These are phyloP conservation scores for Gossypium mustelinum DNA, from an alignment of 345 rosid species.

Conservation along the genomic window DNA sequence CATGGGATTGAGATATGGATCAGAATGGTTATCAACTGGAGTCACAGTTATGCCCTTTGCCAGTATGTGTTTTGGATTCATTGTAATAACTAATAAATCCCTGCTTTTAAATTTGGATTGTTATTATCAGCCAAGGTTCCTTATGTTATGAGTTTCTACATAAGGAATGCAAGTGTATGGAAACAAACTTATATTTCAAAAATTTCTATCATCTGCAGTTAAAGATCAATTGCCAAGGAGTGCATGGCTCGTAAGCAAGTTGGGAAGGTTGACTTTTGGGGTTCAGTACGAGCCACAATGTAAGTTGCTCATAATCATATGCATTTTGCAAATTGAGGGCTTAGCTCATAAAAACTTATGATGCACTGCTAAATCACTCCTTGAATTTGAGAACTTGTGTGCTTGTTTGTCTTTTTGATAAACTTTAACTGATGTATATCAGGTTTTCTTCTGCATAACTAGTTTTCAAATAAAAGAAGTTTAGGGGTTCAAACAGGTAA, in stretches of 20 bases:
- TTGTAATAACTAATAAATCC: not conserved
- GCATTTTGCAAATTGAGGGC: slow-evolving; percentile 3
- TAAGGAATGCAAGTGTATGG: not conserved
- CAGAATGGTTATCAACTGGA: slow-evolving; percentile 64
- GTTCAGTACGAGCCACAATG: slow-evolving; percentile 78
- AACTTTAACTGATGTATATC: not conserved
- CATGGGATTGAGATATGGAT: slow-evolving; percentile 85
- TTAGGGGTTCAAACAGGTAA: not conserved
- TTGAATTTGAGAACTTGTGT: slow-evolving; percentile 1
- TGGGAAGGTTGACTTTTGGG: slow-evolving; percentile 80
- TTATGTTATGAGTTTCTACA: not conserved
- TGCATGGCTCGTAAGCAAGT: slow-evolving; percentile 86
- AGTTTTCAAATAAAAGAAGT: not conserved
- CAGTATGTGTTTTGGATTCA: slow-evolving; percentile 28
- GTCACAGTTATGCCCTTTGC: slow-evolving; percentile 60
- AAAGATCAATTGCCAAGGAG: slow-evolving; percentile 54
- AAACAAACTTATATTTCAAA: not conserved
- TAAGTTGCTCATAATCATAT: slow-evolving; percentile 34
- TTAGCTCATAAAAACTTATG: not conserved
- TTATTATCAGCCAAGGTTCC: not conserved
- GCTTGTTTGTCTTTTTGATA: not conserved
- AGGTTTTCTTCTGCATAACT: not conserved
- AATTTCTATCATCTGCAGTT: slow-evolving; percentile 27
- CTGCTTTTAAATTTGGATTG: not conserved
- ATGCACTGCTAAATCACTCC: not conserved